Evolutionary conservation across 495 filamentous ascomycete species (phyloP).

Genomic region (Penicillium nucicola): DNA sequence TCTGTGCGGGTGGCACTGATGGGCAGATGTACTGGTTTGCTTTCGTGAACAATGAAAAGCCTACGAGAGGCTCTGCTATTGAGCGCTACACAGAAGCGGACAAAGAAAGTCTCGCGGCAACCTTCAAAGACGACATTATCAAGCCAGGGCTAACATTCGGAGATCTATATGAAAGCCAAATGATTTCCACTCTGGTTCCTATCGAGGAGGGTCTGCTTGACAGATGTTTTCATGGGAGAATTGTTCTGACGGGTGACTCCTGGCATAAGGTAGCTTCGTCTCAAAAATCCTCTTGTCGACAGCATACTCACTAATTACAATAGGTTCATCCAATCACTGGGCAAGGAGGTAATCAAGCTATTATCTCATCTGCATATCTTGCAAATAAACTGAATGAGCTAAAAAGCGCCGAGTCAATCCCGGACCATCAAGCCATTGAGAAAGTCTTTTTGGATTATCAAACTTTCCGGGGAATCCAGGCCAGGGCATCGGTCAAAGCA

Average conservation of each 20-base stretch:
- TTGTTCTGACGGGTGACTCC: slow-evolving; percentile 40
- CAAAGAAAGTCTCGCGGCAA: slow-evolving; percentile 8
- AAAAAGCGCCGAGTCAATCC: too few species aligned
- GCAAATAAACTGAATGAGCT: too few species aligned
- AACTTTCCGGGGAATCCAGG: too few species aligned
- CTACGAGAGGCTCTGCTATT: slow-evolving; percentile 10
- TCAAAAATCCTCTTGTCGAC: background rate
- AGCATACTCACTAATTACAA: too few species aligned
- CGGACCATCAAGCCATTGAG: too few species aligned
- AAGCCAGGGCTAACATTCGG: slow-evolving; percentile 28
- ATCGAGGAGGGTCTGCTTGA: slow-evolving; percentile 39
- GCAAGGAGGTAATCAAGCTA: too few species aligned
- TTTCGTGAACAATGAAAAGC: slow-evolving; percentile 21
- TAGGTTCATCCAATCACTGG: too few species aligned
- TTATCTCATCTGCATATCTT: too few species aligned
- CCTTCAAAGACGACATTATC: slow-evolving; percentile 18
- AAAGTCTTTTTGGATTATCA: too few species aligned
- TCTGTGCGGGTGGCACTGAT: slow-evolving; percentile 19
- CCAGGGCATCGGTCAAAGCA: too few species aligned
- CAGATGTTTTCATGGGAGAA: slow-evolving; percentile 30
- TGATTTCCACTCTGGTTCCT: slow-evolving; percentile 15
- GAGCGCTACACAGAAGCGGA: slow-evolving; percentile 34
- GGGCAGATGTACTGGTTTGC: slow-evolving; percentile 32
- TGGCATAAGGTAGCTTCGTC: slow-evolving; percentile 35
- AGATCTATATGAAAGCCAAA: slow-evolving; percentile 32